These are phyloP conservation scores for Phyllosticta citribraziliensis DNA, from an alignment of 2,329 filamentous ascomycete species.

Conservation along the genomic window DNA sequence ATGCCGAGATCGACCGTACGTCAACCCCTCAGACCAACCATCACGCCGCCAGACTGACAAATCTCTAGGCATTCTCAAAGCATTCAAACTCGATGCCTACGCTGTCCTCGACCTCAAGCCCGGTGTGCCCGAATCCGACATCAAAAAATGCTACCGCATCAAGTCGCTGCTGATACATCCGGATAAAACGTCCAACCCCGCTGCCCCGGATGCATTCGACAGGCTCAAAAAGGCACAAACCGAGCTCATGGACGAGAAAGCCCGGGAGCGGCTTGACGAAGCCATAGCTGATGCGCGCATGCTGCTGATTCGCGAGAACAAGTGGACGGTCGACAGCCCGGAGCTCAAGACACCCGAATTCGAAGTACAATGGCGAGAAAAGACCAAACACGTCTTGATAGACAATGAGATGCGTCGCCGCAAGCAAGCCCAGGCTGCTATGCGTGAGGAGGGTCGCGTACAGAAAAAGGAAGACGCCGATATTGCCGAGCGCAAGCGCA, in stretches of 20 bases:
- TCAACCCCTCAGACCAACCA: background rate
- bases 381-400: conserved; percentile 79
- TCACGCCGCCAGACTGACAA: background rate
- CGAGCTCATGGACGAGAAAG: conserved; percentile 87
- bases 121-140: conserved; percentile 89
- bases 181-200: conserved; percentile 88
- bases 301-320: conserved; percentile 87
- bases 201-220: conserved; percentile 91
- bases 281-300: conserved; percentile 92
- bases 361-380: conserved; percentile 76
- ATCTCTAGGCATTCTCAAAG: conserved; percentile 59
- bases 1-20: conserved; percentile 80
- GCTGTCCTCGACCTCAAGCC: conserved; percentile 92
- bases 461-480: conserved; percentile 81
- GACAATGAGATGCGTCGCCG: conserved; percentile 82
- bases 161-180: conserved; percentile 99
- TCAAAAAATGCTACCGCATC: conserved; percentile 87
- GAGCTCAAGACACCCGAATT: conserved; percentile 82
- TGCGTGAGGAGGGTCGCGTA: conserved; percentile 92
- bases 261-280: conserved; percentile 78
- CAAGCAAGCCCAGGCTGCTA: conserved; percentile 80
- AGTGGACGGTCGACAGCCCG: conserved; percentile 79
- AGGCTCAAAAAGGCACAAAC: conserved; percentile 90
- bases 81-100: conserved; percentile 79
- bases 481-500: conserved; percentile 49